These are phyloP conservation scores for Fistulina hepatica DNA, from an alignment of 1,284 basidiomycete genomes.

Conservation along the genomic window DNA sequence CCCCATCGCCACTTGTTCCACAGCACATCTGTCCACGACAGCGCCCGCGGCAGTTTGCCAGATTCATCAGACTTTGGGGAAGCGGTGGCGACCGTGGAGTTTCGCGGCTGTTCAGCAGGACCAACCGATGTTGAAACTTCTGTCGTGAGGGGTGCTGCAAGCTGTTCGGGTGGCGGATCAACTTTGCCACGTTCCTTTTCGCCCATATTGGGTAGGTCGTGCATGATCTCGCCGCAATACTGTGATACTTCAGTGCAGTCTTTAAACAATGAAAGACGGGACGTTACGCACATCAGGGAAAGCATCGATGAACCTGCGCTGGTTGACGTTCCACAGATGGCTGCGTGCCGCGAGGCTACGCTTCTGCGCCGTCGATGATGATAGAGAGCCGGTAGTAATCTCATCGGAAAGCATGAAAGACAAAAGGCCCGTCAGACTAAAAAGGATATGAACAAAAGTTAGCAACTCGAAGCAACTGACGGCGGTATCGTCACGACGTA, in stretches of 20 bases:
- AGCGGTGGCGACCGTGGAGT: neutral
- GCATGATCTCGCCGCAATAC: slow-evolving; percentile 58
- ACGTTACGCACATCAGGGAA: slow-evolving; percentile 65
- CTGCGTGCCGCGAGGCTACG: slow-evolving; percentile 66
- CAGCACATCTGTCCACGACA: slow-evolving; percentile 53
- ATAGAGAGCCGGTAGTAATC: slow-evolving; percentile 90
- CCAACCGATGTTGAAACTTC: neutral
- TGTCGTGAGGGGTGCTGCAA: neutral
- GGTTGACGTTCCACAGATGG: slow-evolving; percentile 76
- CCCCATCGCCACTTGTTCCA: slow-evolving; percentile 80
- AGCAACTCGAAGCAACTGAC: slow-evolving; percentile 5
- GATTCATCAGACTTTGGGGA: slow-evolving; percentile 16
- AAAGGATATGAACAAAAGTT: slow-evolving; percentile 11
- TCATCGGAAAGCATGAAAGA: slow-evolving; percentile 96
- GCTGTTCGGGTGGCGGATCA: slow-evolving; percentile 18
- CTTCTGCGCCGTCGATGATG: slow-evolving; percentile 73
- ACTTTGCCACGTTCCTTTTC: slow-evolving; percentile 53
- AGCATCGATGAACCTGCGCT: slow-evolving; percentile 74
- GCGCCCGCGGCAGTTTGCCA: slow-evolving; percentile 28
- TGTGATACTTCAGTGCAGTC: slow-evolving; percentile 28
- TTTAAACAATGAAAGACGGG: slow-evolving; percentile 4
- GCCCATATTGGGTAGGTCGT: slow-evolving; percentile 83
- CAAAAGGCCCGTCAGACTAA: slow-evolving; percentile 83
- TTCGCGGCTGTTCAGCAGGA: no score
- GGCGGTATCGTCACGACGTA: slow-evolving; percentile 31